These are phyloP conservation scores for Hibiscus trionum DNA, from an alignment of 345 rosid species.

Conservation along the genomic window DNA sequence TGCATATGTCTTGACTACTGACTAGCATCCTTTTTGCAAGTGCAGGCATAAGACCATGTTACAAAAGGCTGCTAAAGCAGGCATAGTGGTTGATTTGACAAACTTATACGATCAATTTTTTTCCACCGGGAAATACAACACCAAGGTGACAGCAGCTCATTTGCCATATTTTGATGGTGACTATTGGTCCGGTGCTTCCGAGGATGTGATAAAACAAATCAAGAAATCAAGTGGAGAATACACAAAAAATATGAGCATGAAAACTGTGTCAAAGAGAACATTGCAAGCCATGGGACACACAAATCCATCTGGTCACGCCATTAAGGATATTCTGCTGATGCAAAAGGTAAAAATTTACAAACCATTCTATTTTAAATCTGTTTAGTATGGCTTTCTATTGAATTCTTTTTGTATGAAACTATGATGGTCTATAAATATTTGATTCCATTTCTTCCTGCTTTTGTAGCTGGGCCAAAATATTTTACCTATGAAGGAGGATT, in stretches of 20 bases:
- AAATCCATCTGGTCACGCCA: slow-evolving; percentile 25
- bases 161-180: neutral
- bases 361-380: neutral
- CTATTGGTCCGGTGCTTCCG: neutral
- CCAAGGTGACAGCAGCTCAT: neutral
- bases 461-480: slow-evolving; percentile 46
- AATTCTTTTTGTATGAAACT: neutral
- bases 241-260: slow-evolving; percentile 21
- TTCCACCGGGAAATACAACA: neutral
- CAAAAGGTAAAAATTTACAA: slow-evolving; percentile 30
- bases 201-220: slow-evolving; percentile 17
- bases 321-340: slow-evolving; percentile 42
- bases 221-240: slow-evolving; percentile 18
- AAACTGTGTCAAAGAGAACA: slow-evolving; percentile 25
- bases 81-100: neutral
- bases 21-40: neutral
- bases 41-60: neutral
- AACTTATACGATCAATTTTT: neutral
- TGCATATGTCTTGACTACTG: neutral
- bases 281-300: slow-evolving; percentile 38
- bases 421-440: neutral
- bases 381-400: neutral
- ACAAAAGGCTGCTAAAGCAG: neutral
- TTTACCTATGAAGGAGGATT: slow-evolving; percentile 43
- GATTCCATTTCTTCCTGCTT: slow-evolving; percentile 9